Base-by-base conservation (phyloP, 768 basidiomycete genomes). In the Psilocybe cubensis region DNA sequence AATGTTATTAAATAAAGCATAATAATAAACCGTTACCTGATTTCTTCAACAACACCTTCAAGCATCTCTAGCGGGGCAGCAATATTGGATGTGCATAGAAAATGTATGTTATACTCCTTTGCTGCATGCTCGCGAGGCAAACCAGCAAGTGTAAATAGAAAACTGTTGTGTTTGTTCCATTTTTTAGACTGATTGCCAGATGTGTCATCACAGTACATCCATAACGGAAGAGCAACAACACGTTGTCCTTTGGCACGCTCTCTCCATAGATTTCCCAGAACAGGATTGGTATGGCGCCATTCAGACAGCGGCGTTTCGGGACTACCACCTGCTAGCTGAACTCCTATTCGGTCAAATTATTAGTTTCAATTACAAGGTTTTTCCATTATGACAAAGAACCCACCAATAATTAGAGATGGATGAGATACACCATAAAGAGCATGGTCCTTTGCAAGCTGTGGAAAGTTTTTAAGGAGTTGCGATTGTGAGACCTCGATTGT, bases 131-230 rank as follows among this genome's bases (percentile, higher is more conserved):
- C 21, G 1, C 31, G n/a, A 6, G 55, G 48, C 4, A 56, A 12
- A 4, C 47, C 47, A 6, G 55, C 48, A 18, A 44, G 27, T 3
- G 71, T 74, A 38, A 78, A 71, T 0, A 79, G 66, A 38, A 76
- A 73, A 2, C 64, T 69, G 56, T 79, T 78, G 50, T 80, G 79
- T 49, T 76, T 69, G 56, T 80, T 81, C 78, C 79, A 80, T 57
- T 78, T 78, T 58, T 82, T 82, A 0, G 77, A 80, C 1, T 60
- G n/a, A n/a, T n/a, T n/a, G n/a, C n/a, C n/a, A n/a, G n/a, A n/a
- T n/a, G n/a, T n/a, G n/a, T n/a, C n/a, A 49, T 80, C 77, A 55
- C 78, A 78, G 58, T 79, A 79, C 0, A 76, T 35, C 74, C 76
- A 78, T 0, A 80, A 47, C 9, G 72, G 72, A 18, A 76, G 57